Evolutionary conservation across 2,329 filamentous ascomycete genomes (phyloP).

Genomic region (Mycosphaerella sp.): DNA sequence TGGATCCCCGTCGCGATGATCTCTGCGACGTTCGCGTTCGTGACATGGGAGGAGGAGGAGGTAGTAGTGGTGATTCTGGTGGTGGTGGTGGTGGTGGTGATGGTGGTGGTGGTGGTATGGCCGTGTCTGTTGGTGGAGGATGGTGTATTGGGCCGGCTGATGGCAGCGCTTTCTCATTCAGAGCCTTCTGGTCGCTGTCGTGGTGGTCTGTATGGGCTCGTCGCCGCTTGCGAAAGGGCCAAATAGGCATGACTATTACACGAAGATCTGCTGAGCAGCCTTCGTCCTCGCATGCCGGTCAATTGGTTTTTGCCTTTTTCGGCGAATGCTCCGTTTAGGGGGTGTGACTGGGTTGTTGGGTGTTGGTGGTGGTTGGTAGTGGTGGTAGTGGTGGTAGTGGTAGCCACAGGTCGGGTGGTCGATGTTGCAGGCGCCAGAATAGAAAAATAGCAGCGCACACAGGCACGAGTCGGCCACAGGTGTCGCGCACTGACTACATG

Average conservation of each 20-base stretch:
- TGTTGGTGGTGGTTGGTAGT: not conserved
- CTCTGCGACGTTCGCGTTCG: not conserved
- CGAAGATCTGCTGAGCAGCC: not conserved
- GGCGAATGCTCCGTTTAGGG: not conserved
- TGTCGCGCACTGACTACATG: not conserved
- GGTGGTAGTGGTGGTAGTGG: not conserved
- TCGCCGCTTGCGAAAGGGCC: constrained; percentile 72
- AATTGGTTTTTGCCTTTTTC: not conserved
- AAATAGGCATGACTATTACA: constrained; percentile 60
- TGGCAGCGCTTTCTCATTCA: constrained; percentile 45
- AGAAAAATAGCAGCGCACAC: not conserved
- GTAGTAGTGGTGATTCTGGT: too few relatives aligned
- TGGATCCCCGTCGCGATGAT: not conserved
- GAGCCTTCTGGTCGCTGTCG: constrained; percentile 35
- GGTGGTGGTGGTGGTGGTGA: too few relatives aligned
- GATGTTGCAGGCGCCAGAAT: not conserved
- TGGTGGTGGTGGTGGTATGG: constrained; percentile 19
- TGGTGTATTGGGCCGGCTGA: constrained; percentile 4
- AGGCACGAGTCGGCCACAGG: not conserved
- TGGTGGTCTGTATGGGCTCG: constrained; percentile 17
- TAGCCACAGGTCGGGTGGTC: not conserved
- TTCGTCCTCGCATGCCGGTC: constrained; percentile 3
- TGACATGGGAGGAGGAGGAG: too few relatives aligned
- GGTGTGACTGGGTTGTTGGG: not conserved
- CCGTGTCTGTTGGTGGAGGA: constrained; percentile 11